Evolutionary conservation across 2,329 filamentous ascomycete genomes (phyloP), one percentile per base, ranked within the genome.

Genomic region (Neurospora crassa): DNA sequence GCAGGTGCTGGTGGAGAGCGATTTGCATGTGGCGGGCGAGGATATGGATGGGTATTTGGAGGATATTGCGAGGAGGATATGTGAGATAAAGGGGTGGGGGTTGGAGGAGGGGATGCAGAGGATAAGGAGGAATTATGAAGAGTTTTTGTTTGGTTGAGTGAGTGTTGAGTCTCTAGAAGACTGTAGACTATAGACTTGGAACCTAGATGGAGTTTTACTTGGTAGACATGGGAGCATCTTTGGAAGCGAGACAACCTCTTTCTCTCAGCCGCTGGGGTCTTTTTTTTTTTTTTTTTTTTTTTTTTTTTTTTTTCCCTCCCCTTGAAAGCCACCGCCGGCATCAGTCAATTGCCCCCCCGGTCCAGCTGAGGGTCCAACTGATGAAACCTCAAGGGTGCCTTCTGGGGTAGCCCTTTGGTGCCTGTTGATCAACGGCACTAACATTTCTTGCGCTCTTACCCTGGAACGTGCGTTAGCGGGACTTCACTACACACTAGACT

Each of bases 1-100:
- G 75, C 86, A 90, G 70, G 83, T 99, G 14, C 84, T 99, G 24
- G 86, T 97, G 2, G 96, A 99, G 81, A 98, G 94, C 78, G 96
- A 99, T 80, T 79, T 97, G 72, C 93, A 98, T 79, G 87, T 83
- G 24, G 96, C 95, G 0, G 96, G 96, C 0, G 84, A 89, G 1
- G 82, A 86, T 69, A 97, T 98, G 92, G 96, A 98, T 78, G 81
- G 83, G 2, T 82, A 88, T 72, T 82, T 99, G 14, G 92, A 95
- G 78, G 87, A 92, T 67, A 91, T 94, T 73, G 89, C 91, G 70
- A 84, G 90, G n/a, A 88, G 86, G 72, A 87, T 98, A 5, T 97
- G 95, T 78, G 80, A 86, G 68, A 84, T 94, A 67, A 96, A 94
- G 75, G 89, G 87, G 1, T 98, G 96, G 95, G 79, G 80, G 0